Evolutionary conservation across 345 rosid genomes (phyloP).

Genomic region (Populus tremula): DNA sequence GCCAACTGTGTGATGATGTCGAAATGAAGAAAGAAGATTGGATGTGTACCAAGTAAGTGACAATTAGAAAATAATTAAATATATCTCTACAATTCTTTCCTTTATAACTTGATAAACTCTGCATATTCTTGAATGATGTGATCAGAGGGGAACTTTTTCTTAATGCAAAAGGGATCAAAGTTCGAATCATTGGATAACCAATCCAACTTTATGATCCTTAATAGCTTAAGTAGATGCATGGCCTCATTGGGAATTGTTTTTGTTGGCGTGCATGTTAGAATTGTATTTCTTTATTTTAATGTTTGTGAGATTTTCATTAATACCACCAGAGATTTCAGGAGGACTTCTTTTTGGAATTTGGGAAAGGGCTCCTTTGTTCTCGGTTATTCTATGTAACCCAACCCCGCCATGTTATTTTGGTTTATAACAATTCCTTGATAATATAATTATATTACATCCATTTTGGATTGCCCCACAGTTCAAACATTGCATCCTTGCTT

Average conservation of each 20-base stretch:
- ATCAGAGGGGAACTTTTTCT: neutral
- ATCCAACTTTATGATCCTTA: neutral
- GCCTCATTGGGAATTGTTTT: neutral
- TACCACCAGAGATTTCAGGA: neutral
- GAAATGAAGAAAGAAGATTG: conserved; percentile 74
- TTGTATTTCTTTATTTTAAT: neutral
- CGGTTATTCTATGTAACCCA: neutral
- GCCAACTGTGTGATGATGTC: conserved; percentile 32
- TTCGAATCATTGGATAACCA: neutral
- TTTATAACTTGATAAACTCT: neutral
- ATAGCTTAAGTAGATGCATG: neutral
- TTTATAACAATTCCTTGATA: neutral
- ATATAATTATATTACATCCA: neutral
- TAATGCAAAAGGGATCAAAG: neutral
- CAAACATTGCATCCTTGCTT: neutral
- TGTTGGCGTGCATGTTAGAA: neutral
- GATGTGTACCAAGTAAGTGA: conserved; percentile 81
- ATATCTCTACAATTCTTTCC: neutral
- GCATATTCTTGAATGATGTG: neutral
- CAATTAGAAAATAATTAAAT: neutral
- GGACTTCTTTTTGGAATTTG: neutral
- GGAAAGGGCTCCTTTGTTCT: neutral
- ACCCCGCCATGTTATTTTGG: neutral
- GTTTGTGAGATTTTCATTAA: neutral
- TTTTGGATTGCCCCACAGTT: neutral